Conservation (phyloP, 441 rosid genomes). For the Bocquillonia castaneifolia region DNA sequence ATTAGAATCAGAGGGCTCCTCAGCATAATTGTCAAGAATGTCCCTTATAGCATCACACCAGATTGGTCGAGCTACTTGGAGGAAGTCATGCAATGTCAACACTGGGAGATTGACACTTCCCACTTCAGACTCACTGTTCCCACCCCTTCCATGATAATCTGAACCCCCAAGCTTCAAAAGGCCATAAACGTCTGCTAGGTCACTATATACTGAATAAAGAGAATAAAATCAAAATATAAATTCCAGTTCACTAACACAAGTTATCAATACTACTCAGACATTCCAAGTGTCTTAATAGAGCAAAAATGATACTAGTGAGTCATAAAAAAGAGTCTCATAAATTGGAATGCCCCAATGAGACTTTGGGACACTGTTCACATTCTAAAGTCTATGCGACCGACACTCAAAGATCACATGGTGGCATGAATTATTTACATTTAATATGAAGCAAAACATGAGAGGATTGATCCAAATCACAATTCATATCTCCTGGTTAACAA, state of each 20-base stretch:
- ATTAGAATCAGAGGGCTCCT: slow-evolving; percentile 63
- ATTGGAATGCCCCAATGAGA: too few relatives aligned
- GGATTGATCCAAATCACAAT: neutral
- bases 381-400: neutral
- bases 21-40: slow-evolving; percentile 41
- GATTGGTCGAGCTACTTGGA: slow-evolving; percentile 67
- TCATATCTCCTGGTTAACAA: neutral
- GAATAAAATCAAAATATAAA: slow-evolving; percentile 11
- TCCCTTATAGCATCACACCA: slow-evolving; percentile 68
- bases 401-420: neutral
- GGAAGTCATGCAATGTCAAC: slow-evolving; percentile 52
- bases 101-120: slow-evolving; percentile 84
- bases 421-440: neutral
- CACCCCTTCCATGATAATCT: slow-evolving; percentile 86
- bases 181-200: slow-evolving; percentile 65
- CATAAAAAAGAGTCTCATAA: too few relatives aligned
- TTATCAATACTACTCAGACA: neutral
- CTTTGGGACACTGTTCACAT: too few relatives aligned
- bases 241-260: neutral
- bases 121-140: slow-evolving; percentile 63
- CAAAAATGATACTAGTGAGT: too few relatives aligned
- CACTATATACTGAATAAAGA: slow-evolving; percentile 54
- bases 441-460: neutral
- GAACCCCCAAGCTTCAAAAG: slow-evolving; percentile 93
- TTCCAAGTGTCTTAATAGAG: neutral